phyloP scores from a whole-genome alignment of 2,329 filamentous ascomycete genomes.

The Bipolaris cookei region DNA sequence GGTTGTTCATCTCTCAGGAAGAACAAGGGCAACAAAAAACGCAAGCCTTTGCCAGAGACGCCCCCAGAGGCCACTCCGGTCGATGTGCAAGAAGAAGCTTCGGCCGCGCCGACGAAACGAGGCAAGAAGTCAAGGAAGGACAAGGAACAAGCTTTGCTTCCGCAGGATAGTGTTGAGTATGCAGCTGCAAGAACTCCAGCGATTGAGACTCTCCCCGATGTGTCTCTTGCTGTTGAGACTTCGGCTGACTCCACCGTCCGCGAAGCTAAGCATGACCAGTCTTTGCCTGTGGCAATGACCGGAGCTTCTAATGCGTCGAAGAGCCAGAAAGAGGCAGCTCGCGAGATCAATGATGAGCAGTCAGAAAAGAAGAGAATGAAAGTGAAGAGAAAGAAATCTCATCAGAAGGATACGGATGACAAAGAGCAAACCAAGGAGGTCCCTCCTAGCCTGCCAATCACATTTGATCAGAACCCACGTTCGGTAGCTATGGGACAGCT shows the following conservation, averaged over 20 bases:
- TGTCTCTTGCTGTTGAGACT: constrained; percentile 46
- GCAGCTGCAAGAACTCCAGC: constrained; percentile 39
- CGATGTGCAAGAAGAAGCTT: constrained; percentile 1
- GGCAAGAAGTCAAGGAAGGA: constrained; percentile 42
- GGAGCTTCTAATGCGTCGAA: not conserved
- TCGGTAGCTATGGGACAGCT: constrained; percentile 19
- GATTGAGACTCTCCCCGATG: constrained; percentile 39
- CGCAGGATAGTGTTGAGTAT: constrained; percentile 41
- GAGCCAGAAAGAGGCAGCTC: not conserved
- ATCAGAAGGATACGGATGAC: constrained; percentile 16
- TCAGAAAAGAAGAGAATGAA: constrained; percentile 49
- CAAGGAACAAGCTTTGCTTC: constrained; percentile 31
- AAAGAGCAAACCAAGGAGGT: constrained; percentile 6
- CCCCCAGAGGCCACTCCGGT: constrained; percentile 5
- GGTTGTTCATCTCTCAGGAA: constrained; percentile 54
- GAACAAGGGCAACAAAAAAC: constrained; percentile 54
- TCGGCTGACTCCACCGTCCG: constrained; percentile 30
- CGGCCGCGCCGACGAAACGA: constrained; percentile 26
- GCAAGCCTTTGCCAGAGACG: constrained; percentile 18
- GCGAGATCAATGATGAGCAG: constrained; percentile 23
- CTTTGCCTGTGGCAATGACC: constrained; percentile 12
- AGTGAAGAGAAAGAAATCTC: constrained; percentile 34
- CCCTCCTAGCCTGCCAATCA: constrained; percentile 15
- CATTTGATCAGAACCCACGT: constrained; percentile 26
- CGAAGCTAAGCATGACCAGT: constrained; percentile 21